Conservation (phyloP, 306 rosid genomes). For the Arachis stenosperma region DNA sequence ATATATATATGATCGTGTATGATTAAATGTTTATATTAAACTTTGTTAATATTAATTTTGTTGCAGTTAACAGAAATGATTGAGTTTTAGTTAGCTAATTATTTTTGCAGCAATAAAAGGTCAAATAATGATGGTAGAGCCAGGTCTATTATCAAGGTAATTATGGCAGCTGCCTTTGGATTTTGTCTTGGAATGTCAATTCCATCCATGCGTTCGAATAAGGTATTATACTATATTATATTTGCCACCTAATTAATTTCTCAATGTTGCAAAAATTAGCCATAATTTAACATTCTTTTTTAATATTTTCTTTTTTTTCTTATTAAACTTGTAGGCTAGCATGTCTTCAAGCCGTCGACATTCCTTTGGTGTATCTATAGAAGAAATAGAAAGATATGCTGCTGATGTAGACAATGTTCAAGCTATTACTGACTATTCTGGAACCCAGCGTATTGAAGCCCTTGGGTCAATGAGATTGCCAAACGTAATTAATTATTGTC, state of each 20-base stretch:
- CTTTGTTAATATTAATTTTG: background rate
- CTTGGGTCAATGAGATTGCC: constrained; percentile 66
- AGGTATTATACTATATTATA: constrained; percentile 49
- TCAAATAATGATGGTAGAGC: constrained; percentile 53
- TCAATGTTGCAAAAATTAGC: constrained; percentile 1
- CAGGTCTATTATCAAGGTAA: constrained; percentile 57
- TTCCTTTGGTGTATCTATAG: constrained; percentile 69
- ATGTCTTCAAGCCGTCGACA: constrained; percentile 65
- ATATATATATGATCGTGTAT: too few species aligned
- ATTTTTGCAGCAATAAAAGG: constrained; percentile 58
- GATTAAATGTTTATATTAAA: too few species aligned
- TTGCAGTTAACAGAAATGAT: constrained; percentile 17
- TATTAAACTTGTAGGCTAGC: constrained; percentile 61
- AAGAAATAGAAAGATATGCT: constrained; percentile 56
- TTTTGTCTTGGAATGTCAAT: constrained; percentile 76
- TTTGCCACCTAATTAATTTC: constrained; percentile 12
- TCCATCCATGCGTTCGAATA: constrained; percentile 58
- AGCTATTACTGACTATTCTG: constrained; percentile 47
- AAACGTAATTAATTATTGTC: constrained; percentile 51
- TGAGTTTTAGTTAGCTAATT: constrained; percentile 32
- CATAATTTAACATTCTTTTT: constrained; percentile 35
- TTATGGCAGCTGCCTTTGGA: constrained; percentile 75
- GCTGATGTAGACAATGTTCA: constrained; percentile 39
- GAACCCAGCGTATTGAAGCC: constrained; percentile 55
- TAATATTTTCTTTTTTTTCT: background rate